Percentiles rank a stretch among this genome's conserved stretches.
Conservation (phyloP, 495 filamentous ascomycete genomes). For the Pseudevernia furfuracea region DNA sequence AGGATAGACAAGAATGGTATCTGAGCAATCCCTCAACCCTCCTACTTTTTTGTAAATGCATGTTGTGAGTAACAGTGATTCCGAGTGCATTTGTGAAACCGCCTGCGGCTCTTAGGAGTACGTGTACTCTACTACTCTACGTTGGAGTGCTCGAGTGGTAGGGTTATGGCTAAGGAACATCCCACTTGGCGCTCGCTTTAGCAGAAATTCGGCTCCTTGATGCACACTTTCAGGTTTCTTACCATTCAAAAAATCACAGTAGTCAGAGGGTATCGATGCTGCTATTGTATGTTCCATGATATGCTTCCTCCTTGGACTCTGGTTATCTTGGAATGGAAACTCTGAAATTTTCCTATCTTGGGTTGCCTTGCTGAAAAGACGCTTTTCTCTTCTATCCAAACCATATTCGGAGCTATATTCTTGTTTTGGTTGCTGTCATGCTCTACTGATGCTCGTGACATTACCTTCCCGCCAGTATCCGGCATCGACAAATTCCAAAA, state of each 20-base stretch:
- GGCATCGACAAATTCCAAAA: conserved; percentile 9
- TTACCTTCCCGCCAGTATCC: conserved; percentile 4
- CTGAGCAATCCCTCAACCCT: neutral
- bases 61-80: neutral
- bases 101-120: neutral
- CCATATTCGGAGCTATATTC: neutral
- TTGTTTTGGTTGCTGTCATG: neutral
- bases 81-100: neutral
- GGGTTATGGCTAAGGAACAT: neutral
- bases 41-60: neutral
- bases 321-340: too few species aligned
- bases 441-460: neutral
- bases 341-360: neutral
- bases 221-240: too few species aligned
- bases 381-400: neutral
- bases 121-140: neutral
- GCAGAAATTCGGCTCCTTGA: neutral
- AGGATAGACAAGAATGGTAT: neutral
- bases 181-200: neutral
- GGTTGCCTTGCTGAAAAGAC: neutral
- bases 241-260: neutral
- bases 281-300: neutral
- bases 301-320: neutral
- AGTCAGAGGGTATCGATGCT: neutral
- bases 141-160: neutral